Evolutionary conservation across 805 yeast genomes (phyloP).

Genomic region (Tetrapisispora pingtungensis): DNA sequence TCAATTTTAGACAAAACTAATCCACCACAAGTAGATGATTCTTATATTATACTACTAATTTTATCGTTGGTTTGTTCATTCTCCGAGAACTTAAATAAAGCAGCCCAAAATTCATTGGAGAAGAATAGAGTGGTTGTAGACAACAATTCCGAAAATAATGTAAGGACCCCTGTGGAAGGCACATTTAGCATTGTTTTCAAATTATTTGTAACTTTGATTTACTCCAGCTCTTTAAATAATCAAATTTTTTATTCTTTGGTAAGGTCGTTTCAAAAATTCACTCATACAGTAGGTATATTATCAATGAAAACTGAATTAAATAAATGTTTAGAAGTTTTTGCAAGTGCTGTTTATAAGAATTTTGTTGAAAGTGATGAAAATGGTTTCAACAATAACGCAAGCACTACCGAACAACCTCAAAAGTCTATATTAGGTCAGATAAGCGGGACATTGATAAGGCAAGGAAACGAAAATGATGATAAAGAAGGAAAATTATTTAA

Average conservation of each 20-base stretch:
- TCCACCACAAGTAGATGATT: slow-evolving; percentile 57
- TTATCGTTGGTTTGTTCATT: slow-evolving; percentile 42
- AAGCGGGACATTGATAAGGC: slow-evolving; percentile 17
- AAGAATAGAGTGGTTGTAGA: not conserved
- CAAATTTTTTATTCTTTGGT: slow-evolving; percentile 60
- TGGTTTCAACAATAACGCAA: not conserved
- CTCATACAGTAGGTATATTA: slow-evolving; percentile 77
- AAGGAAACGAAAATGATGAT: not conserved
- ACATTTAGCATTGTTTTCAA: slow-evolving; percentile 34
- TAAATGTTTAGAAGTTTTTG: slow-evolving; percentile 40
- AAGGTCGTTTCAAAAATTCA: slow-evolving; percentile 66
- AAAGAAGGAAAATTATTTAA: slow-evolving; percentile 2
- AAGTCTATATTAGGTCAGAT: slow-evolving; percentile 12
- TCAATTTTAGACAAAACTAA: slow-evolving; percentile 76
- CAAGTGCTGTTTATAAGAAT: slow-evolving; percentile 30
- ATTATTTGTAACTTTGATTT: slow-evolving; percentile 43
- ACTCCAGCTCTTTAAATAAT: slow-evolving; percentile 52
- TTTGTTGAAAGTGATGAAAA: slow-evolving; percentile 31
- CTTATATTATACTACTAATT: slow-evolving; percentile 53
- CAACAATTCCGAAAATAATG: not conserved
- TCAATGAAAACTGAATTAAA: slow-evolving; percentile 49
- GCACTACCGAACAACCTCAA: not conserved
- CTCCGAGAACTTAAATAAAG: slow-evolving; percentile 50
- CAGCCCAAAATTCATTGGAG: slow-evolving; percentile 6
- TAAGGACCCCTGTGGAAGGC: slow-evolving; percentile 23